Base-by-base conservation (phyloP, 345 rosid genomes). In the Rhodomyrtus tomentosa region DNA sequence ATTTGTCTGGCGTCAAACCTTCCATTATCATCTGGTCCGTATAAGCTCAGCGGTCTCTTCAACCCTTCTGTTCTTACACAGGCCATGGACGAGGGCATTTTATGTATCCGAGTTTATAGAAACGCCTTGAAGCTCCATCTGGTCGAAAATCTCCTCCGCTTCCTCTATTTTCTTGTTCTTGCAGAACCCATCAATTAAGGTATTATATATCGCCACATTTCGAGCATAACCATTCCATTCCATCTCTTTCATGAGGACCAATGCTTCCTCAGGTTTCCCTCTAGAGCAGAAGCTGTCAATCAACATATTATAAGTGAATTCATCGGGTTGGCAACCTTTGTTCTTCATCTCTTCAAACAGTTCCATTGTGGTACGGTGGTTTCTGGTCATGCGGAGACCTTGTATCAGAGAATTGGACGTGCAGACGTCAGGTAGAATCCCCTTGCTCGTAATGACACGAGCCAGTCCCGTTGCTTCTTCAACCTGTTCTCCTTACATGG, bases 1-100 rank as follows among this genome's bases (percentile, higher is more conserved):
- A 93, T 82, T 95, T 96, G 88, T 94, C 97, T 42, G 96, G 97
- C 83, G 93, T 92, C 84, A 93, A 88, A 55, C 97, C 98, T 84
- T 94, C 98, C 97, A 94, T 94, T 86, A 94, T 87, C 98, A 96
- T 95, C 88, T 92, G 99, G 88, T 93, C 97, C 95, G n/a, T n/a
- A 96, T 96, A 58, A 96, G 92, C 85, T 92, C 93, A 74, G 95
- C 92, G 6, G 98, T 98, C 48, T 94, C 98, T 81, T 94, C 93
- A 54, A 95, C 94, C 88, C 98, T 92, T 82, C 89, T 89, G 82
- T 85, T 89, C 88, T 93, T 94, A 90, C 93, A 94, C 50, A 95
- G 93, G 82, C 98, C 98, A 59, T 97, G 97, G 4, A 96, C 93
- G 81, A 96, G 98, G 74, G 98, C 89, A 87, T 94, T 96, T 88